Evolutionary conservation across 2,329 filamentous ascomycete species (phyloP).

Genomic region (Elsinoe fawcettii): DNA sequence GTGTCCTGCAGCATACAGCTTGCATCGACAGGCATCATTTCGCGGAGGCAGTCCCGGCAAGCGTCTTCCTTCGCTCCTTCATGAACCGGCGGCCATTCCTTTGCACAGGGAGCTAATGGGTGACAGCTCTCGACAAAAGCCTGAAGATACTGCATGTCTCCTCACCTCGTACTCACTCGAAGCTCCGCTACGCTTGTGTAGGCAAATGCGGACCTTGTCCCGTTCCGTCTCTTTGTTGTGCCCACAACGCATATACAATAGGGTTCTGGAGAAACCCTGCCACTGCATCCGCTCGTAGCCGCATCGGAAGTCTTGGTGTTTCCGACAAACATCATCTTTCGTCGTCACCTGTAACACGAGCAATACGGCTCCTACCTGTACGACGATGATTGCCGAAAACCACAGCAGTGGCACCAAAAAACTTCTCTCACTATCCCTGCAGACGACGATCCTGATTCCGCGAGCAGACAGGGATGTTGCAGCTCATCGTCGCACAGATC

Average conservation of each 20-base stretch:
- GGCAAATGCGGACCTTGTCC: slow-evolving; percentile 4
- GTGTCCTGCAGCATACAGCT: slow-evolving; percentile 12
- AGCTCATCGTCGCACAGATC: background rate
- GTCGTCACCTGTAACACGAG: background rate
- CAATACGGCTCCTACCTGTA: background rate
- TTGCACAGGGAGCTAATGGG: background rate
- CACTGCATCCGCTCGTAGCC: background rate
- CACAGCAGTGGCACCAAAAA: background rate
- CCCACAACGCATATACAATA: background rate
- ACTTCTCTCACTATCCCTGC: background rate
- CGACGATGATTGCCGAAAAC: background rate
- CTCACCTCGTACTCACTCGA: background rate
- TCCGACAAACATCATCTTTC: background rate
- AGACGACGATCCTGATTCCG: background rate
- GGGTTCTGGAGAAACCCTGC: background rate
- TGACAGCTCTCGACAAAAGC: background rate
- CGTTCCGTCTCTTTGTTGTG: background rate
- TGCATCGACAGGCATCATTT: background rate
- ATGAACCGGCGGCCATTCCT: background rate
- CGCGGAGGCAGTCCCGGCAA: background rate
- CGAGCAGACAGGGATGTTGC: background rate
- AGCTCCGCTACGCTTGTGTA: background rate
- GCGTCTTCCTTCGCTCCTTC: slow-evolving; percentile 10
- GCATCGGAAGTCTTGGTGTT: background rate
- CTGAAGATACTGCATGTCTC: background rate